Conservation (phyloP, 1,139 yeast species). For the Candida sanyaensis region DNA sequence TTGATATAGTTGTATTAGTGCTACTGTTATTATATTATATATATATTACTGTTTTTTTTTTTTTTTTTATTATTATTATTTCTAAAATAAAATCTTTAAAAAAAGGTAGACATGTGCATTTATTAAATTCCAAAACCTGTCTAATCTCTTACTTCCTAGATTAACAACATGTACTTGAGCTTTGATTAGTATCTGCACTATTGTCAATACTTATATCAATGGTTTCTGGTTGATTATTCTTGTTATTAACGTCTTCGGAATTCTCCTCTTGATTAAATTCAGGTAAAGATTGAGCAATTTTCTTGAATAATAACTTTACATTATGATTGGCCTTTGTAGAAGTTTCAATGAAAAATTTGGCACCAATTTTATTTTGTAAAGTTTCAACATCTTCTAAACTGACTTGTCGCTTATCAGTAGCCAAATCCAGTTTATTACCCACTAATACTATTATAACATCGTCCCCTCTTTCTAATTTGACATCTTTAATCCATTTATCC, state of each 20-base stretch:
- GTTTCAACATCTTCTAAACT: conserved; percentile 78
- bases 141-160: neutral
- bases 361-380: conserved; percentile 54
- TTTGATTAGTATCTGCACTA: conserved; percentile 4
- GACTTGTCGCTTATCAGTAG: conserved; percentile 72
- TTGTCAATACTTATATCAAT: conserved; percentile 45
- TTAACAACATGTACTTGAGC: conserved; percentile 9
- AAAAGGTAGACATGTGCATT: neutral
- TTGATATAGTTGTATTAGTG: neutral
- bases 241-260: conserved; percentile 17
- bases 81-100: neutral
- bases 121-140: neutral
- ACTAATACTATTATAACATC: conserved; percentile 48
- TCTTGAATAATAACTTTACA: conserved; percentile 84
- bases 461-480: conserved; percentile 73
- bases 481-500: conserved; percentile 58
- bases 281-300: conserved; percentile 88
- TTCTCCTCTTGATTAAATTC: conserved; percentile 60
- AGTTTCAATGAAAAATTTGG: conserved; percentile 85
- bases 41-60: neutral
- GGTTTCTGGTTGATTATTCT: conserved; percentile 38
- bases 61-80: too few relatives aligned
- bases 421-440: conserved; percentile 62
- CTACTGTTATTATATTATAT: neutral
- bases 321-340: conserved; percentile 95